Percentiles rank a stretch among this genome's conserved stretches.
These are phyloP conservation scores for Fraxinus xanthoxyloides DNA, from an alignment of 305 asterid genomes.

Conservation along the genomic window DNA sequence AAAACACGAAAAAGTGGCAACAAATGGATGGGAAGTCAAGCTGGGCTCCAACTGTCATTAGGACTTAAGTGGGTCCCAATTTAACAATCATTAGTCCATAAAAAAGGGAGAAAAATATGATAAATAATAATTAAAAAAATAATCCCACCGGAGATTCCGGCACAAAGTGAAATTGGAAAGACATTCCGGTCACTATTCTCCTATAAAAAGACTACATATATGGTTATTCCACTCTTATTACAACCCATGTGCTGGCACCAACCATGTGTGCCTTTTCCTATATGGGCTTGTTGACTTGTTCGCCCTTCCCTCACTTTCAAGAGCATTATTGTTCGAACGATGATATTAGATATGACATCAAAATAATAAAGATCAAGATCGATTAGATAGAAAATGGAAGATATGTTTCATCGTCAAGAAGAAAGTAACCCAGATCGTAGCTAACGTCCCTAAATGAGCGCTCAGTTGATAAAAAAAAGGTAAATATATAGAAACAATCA, in stretches of 20 bases:
- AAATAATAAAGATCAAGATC: not conserved
- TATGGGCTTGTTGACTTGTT: not conserved
- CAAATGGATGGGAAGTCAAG: not conserved
- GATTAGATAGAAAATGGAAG: not conserved
- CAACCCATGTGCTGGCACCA: conserved; percentile 8
- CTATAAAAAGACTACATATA: not conserved
- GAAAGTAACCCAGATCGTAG: not conserved
- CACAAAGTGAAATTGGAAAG: conserved; percentile 22
- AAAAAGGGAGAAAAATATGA: not conserved
- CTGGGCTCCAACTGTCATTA: not conserved
- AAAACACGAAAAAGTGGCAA: not conserved
- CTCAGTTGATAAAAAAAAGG: not conserved
- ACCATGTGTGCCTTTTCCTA: not conserved
- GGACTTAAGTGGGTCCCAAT: not conserved
- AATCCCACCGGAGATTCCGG: conserved; percentile 37
- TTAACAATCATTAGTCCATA: not conserved
- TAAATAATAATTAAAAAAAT: not conserved
- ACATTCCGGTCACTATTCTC: conserved; percentile 2
- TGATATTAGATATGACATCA: not conserved
- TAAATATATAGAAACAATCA: not conserved
- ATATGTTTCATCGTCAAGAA: not conserved
- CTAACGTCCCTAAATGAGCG: not conserved
- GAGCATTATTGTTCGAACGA: not conserved
- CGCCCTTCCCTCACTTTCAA: not conserved
- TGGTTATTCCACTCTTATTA: not conserved